A percentile compares a stretch with the other conserved stretches of the same genome.
These are phyloP conservation scores for Uncinocarpus reesii DNA, from an alignment of 2,329 filamentous ascomycete species.

Conservation along the genomic window DNA sequence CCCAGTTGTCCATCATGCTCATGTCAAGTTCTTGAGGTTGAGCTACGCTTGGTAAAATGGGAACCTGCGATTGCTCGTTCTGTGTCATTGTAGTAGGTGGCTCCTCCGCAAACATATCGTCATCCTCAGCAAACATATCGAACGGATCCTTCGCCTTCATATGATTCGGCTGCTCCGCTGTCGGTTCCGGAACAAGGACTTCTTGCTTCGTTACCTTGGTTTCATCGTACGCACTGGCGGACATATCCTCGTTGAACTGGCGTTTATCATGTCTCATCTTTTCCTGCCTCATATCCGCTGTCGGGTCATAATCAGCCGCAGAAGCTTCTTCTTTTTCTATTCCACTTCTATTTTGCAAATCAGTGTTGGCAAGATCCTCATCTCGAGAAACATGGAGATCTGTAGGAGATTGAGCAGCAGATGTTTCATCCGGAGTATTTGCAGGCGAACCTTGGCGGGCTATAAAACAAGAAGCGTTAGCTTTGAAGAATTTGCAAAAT, in stretches of 20 bases:
- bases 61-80: slow-evolving; percentile 34
- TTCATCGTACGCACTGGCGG: slow-evolving; percentile 50
- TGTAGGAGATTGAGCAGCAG: slow-evolving; percentile 44
- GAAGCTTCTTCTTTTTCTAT: slow-evolving; percentile 63
- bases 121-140: slow-evolving; percentile 53
- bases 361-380: slow-evolving; percentile 53
- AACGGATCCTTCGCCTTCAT: slow-evolving; percentile 44
- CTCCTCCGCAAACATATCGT: slow-evolving; percentile 83
- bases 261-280: slow-evolving; percentile 58
- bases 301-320: slow-evolving; percentile 89
- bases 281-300: slow-evolving; percentile 77
- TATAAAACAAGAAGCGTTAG: slow-evolving; percentile 33
- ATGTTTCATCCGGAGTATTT: slow-evolving; percentile 40
- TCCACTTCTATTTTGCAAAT: slow-evolving; percentile 28
- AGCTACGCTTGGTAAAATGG: slow-evolving; percentile 41
- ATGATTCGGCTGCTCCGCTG: slow-evolving; percentile 29
- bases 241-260: slow-evolving; percentile 47
- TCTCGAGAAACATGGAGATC: slow-evolving; percentile 57
- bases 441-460: slow-evolving; percentile 35
- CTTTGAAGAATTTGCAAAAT: slow-evolving; percentile 5
- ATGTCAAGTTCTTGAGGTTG: slow-evolving; percentile 53
- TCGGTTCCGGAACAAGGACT: slow-evolving; percentile 37
- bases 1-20: slow-evolving; percentile 81
- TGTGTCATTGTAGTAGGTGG: slow-evolving; percentile 47
- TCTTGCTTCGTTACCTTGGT: slow-evolving; percentile 45